phyloP scores from a whole-genome alignment of 1,284 basidiomycete species.

The Leccinum laetum region DNA sequence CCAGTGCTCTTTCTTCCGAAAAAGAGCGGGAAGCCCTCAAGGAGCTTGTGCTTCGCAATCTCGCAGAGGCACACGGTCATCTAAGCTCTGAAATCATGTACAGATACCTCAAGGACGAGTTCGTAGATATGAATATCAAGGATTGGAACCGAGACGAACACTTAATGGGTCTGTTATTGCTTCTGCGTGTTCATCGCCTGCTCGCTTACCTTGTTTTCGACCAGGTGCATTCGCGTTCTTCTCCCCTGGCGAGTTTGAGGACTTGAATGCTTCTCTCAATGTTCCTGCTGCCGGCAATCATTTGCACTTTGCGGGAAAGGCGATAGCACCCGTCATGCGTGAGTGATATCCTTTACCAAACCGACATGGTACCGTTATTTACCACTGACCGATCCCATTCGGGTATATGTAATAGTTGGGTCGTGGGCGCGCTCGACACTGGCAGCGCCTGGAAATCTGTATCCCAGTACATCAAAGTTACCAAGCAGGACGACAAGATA shows the following conservation, averaged over 20 bases:
- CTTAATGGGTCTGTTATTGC: slow-evolving; percentile 10
- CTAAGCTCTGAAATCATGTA: slow-evolving; percentile 7
- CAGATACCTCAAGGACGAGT: slow-evolving; percentile 4
- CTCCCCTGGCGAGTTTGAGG: slow-evolving; percentile 20
- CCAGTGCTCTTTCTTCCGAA: slow-evolving; percentile 6
- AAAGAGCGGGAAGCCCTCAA: slow-evolving; percentile 2
- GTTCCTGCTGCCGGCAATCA: slow-evolving; percentile 12
- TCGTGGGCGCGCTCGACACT: slow-evolving; percentile 17
- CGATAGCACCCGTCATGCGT: slow-evolving; percentile 24
- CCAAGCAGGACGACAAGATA: slow-evolving; percentile 1
- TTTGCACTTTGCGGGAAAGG: slow-evolving; percentile 25
- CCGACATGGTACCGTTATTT: background rate
- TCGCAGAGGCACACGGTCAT: slow-evolving; percentile 15
- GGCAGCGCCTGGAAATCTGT: slow-evolving; percentile 18
- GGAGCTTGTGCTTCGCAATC: slow-evolving; percentile 22
- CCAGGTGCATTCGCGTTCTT: slow-evolving; percentile 22
- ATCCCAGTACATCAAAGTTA: slow-evolving; percentile 11
- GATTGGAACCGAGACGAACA: slow-evolving; percentile 15
- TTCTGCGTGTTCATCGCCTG: too few relatives aligned
- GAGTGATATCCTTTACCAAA: slow-evolving; percentile 1
- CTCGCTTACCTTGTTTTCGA: background rate
- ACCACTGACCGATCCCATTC: background rate
- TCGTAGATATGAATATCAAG: slow-evolving; percentile 9
- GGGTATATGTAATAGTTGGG: slow-evolving; percentile 10
- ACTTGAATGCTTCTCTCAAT: slow-evolving; percentile 15